Base-by-base conservation (phyloP, 768 basidiomycete genomes). In the Mycena epipterygia region DNA sequence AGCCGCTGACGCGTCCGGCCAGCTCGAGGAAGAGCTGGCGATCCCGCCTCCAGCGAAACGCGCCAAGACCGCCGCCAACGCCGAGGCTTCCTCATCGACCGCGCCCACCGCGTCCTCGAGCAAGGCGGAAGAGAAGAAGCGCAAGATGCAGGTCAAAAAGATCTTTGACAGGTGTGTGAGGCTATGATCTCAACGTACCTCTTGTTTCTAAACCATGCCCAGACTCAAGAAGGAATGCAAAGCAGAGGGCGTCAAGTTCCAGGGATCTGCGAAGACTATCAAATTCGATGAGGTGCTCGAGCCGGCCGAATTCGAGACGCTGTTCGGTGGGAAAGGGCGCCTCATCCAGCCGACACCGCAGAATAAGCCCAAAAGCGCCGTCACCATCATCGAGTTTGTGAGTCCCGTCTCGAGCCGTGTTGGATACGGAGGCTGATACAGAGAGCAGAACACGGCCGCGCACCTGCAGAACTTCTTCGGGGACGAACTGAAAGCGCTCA, bases 181-280 rank as follows among this genome's bases (percentile, higher is more conserved):
- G 19, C 39, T 11, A n/a, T n/a, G n/a, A n/a, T n/a, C n/a, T n/a
- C n/a, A n/a, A n/a, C n/a, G n/a, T n/a, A n/a, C n/a, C n/a, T n/a
- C n/a, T n/a, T n/a, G n/a, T n/a, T n/a, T n/a, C n/a, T n/a, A n/a
- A n/a, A n/a, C n/a, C n/a, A n/a, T n/a, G n/a, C n/a, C 14, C 60
- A 84, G 83, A 23, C 64, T 84, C 51, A 84, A 84, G 74, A 84
- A 84, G 65, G 82, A 83, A 67, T 83, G 82, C 75, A 84, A 84
- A 74, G 76, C 78, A 6, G 81, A 81, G 58, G 64, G 62, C 1
- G 74, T 80, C 74, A 85, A 85, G 61, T 85, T 85, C 77, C 82
- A 84, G 74, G 83, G 83, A 21, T 49, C 76, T 0, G 27, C 74
- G 2, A 84, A 84, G 76, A 79, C 76, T 2, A 78, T 84, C 74